Evolutionary conservation across 352 stramenopile genomes (phyloP), one percentile per base, ranked within the genome.

Genomic region (Lagenidium giganteum): DNA sequence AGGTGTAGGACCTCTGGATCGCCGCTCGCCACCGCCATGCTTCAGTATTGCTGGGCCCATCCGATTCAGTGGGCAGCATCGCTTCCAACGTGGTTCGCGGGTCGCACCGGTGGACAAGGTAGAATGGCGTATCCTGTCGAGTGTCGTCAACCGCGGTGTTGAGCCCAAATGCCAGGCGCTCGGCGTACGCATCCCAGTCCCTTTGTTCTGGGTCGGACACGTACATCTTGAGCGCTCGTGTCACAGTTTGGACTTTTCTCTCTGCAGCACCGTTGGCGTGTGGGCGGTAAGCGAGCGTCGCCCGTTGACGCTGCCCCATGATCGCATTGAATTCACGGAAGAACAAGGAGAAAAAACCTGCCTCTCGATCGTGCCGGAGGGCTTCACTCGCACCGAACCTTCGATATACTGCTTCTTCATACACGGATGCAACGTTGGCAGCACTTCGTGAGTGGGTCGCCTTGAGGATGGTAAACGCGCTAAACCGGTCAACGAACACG

Each of bases 181-280:
- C 32, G 0, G 42, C 52, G 26, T 61, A 61, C 7, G 47, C 45
- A 24, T 61, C 52, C 52, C 52, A 61, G 24, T 61, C 52, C 0
- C 41, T 24, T 31, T 61, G 52, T 6, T 0, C 33, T 13, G 29
- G 22, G 20, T 61, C 52, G 18, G 39, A 25, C 8, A 61, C 36
- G 31, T 61, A 61, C 8, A 51, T 18, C 27, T 38, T 40, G 8
- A 61, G 23, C 11, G 52, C 52, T 5, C 16, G 32, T 26, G 50
- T 51, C 6, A 61, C 27, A 3, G 52, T 61, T 27, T 61, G 52
- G 9, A 61, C 41, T 18, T 34, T 48, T 25, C 52, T 23, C 29
- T 61, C 52, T 8, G 29, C 25, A 2, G 4, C 39, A 11, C 52
- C 52, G 41, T 61, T 61, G 5, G 52, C 16, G 22, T 61, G 52